phyloP scores from a whole-genome alignment of 345 rosid genomes.

The Salix purpurea region DNA sequence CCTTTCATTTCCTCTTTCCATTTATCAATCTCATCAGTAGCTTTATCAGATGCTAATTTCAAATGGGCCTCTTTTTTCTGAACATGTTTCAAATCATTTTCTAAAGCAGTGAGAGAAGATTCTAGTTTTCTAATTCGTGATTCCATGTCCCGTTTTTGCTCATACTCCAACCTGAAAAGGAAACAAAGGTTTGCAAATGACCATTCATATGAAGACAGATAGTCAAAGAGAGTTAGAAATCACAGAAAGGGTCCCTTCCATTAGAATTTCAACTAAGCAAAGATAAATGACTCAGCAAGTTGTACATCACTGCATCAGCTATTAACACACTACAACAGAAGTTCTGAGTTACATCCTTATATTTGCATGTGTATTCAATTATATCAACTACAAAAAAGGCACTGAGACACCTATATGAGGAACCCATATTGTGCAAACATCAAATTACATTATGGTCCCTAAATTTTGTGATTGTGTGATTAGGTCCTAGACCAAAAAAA shows the following conservation, averaged over 20 bases:
- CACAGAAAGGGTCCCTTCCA: not conserved
- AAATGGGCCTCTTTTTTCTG: constrained; percentile 59
- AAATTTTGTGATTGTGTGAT: too few species aligned
- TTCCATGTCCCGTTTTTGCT: constrained; percentile 85
- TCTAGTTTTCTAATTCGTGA: constrained; percentile 78
- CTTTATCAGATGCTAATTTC: constrained; percentile 55
- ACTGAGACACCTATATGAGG: too few species aligned
- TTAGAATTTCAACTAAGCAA: not conserved
- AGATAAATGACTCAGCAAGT: not conserved
- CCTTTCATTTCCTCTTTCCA: constrained; percentile 80
- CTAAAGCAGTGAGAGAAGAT: constrained; percentile 55
- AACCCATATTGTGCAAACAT: too few species aligned
- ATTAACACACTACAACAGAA: not conserved
- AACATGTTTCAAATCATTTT: constrained; percentile 57
- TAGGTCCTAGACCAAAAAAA: too few species aligned
- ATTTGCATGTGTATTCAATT: not conserved
- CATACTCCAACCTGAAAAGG: constrained; percentile 78
- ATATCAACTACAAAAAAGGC: too few species aligned
- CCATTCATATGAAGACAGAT: not conserved
- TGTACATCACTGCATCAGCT: not conserved
- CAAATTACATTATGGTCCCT: too few species aligned
- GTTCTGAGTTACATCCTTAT: not conserved
- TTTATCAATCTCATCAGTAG: constrained; percentile 52
- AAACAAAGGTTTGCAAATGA: not conserved
- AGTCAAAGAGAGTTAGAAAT: not conserved